Evolutionary conservation across 1,139 yeast species (phyloP), one percentile per base, ranked within the genome.

Genomic region (Hyphopichia buzzinii): DNA sequence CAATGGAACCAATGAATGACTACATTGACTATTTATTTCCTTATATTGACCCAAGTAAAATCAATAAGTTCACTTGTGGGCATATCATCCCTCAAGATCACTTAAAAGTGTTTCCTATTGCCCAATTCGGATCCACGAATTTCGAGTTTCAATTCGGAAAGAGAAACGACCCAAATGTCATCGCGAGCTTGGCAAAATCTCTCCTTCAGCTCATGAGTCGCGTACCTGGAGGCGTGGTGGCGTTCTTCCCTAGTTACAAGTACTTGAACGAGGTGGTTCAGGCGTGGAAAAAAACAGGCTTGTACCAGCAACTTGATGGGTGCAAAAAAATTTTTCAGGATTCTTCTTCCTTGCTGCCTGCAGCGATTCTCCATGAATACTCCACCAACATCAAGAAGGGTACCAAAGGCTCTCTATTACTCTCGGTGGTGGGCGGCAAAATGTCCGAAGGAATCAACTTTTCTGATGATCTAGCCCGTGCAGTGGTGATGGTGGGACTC

Each of bases 391-490:
- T 60, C 10, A 48, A 45, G n/a, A 30, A 30, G 2, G 40, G 46
- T 1, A 33, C 38, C 2, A 38, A 52, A 4, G 94, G 95, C 0
- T 92, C 95, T 0, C 50, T 85, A 1, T 59, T 92, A 4, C 68
- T 90, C 22, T 81, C 96, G 0, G 96, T 92, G 1, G 96, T 92
- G 12, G 97, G 97, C 2, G 98, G 97, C 0, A 84, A 84, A 51
- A 70, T 92, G 67, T 87, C 96, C 0, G 98, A 90, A 57, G 98
- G 98, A 5, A 92, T 90, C 35, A 90, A 90, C 54, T 90, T 92
- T 55, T 78, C 90, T 3, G 94, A 89, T 53, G 79, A 84, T 30
- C 62, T 92, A 19, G 96, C 97, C 1, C 68, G 97, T 43, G 92
- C 88, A 0, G 94, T 92, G 0, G 66, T 88, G 2, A 84, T 92